Conservation (phyloP, 1,284 basidiomycete species). For the Entoloma clypeatum region DNA sequence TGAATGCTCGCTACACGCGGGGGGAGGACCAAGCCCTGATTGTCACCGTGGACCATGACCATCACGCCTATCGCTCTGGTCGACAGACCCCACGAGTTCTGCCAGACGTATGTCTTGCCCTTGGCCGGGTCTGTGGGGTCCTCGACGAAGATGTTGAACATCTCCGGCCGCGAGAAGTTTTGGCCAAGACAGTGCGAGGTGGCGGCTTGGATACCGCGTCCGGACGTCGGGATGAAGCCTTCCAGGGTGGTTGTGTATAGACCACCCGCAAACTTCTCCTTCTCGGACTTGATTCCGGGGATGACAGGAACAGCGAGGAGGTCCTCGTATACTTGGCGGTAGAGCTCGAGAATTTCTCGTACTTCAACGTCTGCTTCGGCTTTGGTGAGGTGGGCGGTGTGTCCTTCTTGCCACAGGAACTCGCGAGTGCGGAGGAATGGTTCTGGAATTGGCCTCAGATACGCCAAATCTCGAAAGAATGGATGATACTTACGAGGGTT, state of each 20-base stretch:
- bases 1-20: slow-evolving; percentile 93
- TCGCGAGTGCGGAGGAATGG: slow-evolving; percentile 99
- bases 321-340: slow-evolving; percentile 95
- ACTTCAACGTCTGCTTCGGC: slow-evolving; percentile 91
- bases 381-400: slow-evolving; percentile 92
- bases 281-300: slow-evolving; percentile 96
- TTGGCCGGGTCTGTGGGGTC: slow-evolving; percentile 76
- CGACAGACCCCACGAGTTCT: slow-evolving; percentile 98
- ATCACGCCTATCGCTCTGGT: slow-evolving; percentile 98
- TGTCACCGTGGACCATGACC: slow-evolving; percentile 99
- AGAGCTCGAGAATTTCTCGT: slow-evolving; percentile 91
- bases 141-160: slow-evolving; percentile 99
- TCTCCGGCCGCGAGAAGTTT: slow-evolving; percentile 93
- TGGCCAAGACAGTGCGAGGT: slow-evolving; percentile 98
- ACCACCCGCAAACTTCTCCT: slow-evolving; percentile 99
- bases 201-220: slow-evolving; percentile 96
- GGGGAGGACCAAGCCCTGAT: slow-evolving; percentile 94
- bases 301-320: slow-evolving; percentile 97
- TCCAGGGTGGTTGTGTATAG: slow-evolving; percentile 98
- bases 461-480: background rate
- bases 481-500: slow-evolving; percentile 74
- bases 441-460: slow-evolving; percentile 42
- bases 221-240: slow-evolving; percentile 96
- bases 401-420: slow-evolving; percentile 99
- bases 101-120: slow-evolving; percentile 85